Evolutionary conservation across 1,139 yeast genomes (phyloP).

Genomic region (Geotrichum histeridarum): DNA sequence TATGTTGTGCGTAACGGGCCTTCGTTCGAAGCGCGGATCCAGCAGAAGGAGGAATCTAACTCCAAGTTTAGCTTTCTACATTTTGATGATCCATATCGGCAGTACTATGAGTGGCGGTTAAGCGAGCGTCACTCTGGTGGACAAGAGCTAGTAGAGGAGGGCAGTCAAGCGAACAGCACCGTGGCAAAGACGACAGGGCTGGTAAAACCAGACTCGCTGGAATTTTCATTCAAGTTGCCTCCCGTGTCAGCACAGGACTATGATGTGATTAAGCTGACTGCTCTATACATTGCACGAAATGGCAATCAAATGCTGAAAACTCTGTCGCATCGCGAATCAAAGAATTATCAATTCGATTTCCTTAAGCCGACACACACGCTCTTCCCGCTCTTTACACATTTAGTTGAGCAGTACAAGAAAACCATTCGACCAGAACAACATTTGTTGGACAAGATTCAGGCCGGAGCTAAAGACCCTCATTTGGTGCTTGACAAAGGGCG

Average conservation of each 20-base stretch:
- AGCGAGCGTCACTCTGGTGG: conserved; percentile 31
- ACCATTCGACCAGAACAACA: conserved; percentile 35
- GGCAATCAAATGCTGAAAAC: conserved; percentile 46
- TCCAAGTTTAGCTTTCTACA: conserved; percentile 61
- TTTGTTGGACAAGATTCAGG: conserved; percentile 22
- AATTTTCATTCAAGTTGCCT: conserved; percentile 49
- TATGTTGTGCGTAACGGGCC: conserved; percentile 67
- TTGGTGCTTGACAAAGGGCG: conserved; percentile 49
- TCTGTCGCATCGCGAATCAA: conserved; percentile 41
- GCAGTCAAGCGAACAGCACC: conserved; percentile 6
- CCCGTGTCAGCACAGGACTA: conserved; percentile 60
- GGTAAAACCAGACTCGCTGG: conserved; percentile 40
- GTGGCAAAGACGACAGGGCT: conserved; percentile 23
- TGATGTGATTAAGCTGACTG: conserved; percentile 66
- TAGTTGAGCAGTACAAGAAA: conserved; percentile 53
- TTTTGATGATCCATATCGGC: conserved; percentile 50
- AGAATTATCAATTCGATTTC: conserved; percentile 64
- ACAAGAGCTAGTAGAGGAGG: conserved; percentile 19
- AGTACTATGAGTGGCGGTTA: conserved; percentile 49
- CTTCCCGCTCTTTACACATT: conserved; percentile 47
- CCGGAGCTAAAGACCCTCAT: conserved; percentile 31
- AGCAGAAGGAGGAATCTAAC: conserved; percentile 43
- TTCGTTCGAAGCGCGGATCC: conserved; percentile 58
- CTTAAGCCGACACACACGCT: conserved; percentile 58
- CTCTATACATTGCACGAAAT: conserved; percentile 57